Conservation (phyloP, 768 basidiomycete genomes). For the Hypholoma sublateritium region DNA sequence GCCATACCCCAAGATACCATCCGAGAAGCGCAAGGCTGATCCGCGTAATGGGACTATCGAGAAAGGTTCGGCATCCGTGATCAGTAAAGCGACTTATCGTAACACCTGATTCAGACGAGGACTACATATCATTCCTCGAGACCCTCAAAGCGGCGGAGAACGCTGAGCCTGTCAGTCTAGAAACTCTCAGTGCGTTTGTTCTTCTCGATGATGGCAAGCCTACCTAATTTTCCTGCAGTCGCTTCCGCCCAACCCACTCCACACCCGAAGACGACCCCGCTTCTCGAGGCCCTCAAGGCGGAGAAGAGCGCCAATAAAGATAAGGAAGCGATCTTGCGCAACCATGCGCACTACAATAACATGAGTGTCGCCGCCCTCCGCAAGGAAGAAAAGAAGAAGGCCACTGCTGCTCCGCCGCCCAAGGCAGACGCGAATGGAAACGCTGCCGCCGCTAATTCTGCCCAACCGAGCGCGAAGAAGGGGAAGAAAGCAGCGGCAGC, state of each 20-base stretch:
- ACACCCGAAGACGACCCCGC: constrained; percentile 81
- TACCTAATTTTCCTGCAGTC: constrained; percentile 38
- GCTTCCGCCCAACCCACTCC: constrained; percentile 59
- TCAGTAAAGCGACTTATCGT: neutral
- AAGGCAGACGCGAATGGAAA: constrained; percentile 15
- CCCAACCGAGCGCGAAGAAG: constrained; percentile 19
- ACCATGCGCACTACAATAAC: constrained; percentile 68
- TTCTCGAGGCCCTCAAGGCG: constrained; percentile 90
- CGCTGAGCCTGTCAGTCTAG: constrained; percentile 61
- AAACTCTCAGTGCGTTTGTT: constrained; percentile 52
- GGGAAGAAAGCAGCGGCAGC: constrained; percentile 24
- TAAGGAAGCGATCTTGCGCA: constrained; percentile 69
- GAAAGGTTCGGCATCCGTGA: constrained; percentile 54
- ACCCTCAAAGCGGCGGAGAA: constrained; percentile 54
- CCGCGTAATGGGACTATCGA: constrained; percentile 86
- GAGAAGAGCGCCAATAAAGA: constrained; percentile 74
- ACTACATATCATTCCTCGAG: constrained; percentile 80
- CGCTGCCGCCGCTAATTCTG: constrained; percentile 16
- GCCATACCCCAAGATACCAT: constrained; percentile 84
- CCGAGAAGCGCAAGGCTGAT: constrained; percentile 76
- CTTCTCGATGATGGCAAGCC: constrained; percentile 1
- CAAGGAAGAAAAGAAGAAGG: constrained; percentile 38
- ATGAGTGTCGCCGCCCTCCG: constrained; percentile 26
- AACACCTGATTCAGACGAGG: constrained; percentile 57
- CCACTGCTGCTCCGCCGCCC: neutral